Evolutionary conservation across 768 basidiomycete species (phyloP), one percentile per base, ranked within the genome.

Genomic region (Chalciporus piperatus): DNA sequence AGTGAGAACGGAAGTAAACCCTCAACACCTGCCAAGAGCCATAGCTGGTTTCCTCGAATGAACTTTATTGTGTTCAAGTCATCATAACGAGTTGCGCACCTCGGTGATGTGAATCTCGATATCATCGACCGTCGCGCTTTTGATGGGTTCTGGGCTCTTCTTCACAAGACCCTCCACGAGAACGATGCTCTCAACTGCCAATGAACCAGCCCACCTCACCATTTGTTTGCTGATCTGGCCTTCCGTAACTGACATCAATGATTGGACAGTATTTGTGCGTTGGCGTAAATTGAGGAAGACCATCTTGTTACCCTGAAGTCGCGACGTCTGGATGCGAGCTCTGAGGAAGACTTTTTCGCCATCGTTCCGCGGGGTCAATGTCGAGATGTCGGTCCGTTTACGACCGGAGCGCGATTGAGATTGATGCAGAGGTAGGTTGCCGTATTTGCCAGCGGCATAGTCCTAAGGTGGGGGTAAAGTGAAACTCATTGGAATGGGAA

Each of bases 261-360:
- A 94, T 67, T 98, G 96, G 9, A 99, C 84, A 49, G 95, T 78
- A 64, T 87, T 79, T 13, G 80, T 85, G 59, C 89, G 82, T 69
- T 99, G 96, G 52, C 96, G 89, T 49, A 99, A 78, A 65, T 86
- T 85, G 47, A 98, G 72, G 73, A 99, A 99, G 46, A 90, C 89
- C 84, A 98, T 93, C 75, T 93, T 99, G 73, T 83, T 90, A 59
- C 91, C 93, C 69, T 97, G 92, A 0, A 90, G 88, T 48, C 97
- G 86, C 23, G 89, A 87, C 14, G 89, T 94, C 67, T 96, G 92
- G 40, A 99, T 78, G 49, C 97, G 84, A 12, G 93, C 94, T 58
- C 96, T 89, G 54, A 98, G 74, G 52, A 91, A 72, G 45, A 98
- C 87, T 6, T 75, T 80, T 64, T 95, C 75, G 6, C 85, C 92